Percentiles rank a stretch among this genome's conserved stretches.
Evolutionary conservation across 495 filamentous ascomycete species (phyloP).

Genomic region (Penicillium desertorum): DNA sequence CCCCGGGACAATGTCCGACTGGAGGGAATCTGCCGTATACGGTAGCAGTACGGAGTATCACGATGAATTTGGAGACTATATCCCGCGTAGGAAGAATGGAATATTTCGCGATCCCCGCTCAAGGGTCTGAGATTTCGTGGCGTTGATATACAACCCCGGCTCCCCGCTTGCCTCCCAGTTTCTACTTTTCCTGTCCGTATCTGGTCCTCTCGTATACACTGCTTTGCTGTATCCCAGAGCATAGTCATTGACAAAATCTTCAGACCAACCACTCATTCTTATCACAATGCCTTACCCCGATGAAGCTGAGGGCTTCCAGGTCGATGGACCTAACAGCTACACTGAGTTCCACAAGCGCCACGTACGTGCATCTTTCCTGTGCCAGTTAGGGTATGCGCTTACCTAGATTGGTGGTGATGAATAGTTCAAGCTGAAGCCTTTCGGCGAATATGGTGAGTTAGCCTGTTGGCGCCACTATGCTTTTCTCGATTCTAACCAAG

Average conservation of each 20-base stretch:
- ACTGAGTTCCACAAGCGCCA: slow-evolving; percentile 63
- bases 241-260: background rate
- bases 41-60: background rate
- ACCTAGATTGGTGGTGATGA: background rate
- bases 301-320: slow-evolving; percentile 72
- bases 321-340: slow-evolving; percentile 59
- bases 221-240: background rate
- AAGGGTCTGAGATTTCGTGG: background rate
- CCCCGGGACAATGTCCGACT: slow-evolving; percentile 14
- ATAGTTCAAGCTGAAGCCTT: slow-evolving; percentile 75
- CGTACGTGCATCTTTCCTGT: slow-evolving; percentile 38
- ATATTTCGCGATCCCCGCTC: slow-evolving; percentile 2
- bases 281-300: slow-evolving; percentile 73
- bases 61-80: slow-evolving; percentile 1
- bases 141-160: slow-evolving; percentile 17
- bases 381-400: background rate
- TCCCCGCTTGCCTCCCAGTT: background rate
- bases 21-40: background rate
- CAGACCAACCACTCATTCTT: slow-evolving; percentile 4
- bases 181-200: slow-evolving; percentile 5
- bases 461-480: background rate
- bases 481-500: slow-evolving; percentile 4
- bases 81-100: slow-evolving; percentile 1
- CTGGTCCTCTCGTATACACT: slow-evolving; percentile 1
- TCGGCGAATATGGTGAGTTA: slow-evolving; percentile 58